Percentiles rank a stretch among this genome's conserved stretches.
phyloP scores from a whole-genome alignment of 352 stramenopile species.

The Phytopythium mirpurense region DNA sequence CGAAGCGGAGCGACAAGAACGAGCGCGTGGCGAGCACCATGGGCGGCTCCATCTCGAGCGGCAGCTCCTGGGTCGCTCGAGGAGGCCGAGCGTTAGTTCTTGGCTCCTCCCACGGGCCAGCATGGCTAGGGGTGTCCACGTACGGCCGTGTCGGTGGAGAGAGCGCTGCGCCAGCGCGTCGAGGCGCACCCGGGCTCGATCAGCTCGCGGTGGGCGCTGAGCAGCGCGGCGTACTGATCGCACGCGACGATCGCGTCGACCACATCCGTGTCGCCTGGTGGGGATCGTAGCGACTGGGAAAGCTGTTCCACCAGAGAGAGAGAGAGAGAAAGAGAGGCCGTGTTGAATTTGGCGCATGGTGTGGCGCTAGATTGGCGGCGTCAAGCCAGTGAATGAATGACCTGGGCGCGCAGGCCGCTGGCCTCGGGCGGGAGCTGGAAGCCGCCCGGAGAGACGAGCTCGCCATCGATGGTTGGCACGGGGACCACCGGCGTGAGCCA shows the following conservation, averaged over 20 bases:
- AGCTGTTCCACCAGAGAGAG: too few relatives aligned
- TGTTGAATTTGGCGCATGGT: too few relatives aligned
- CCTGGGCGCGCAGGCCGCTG: neutral
- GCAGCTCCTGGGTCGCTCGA: slow-evolving; percentile 11
- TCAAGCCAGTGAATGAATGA: too few relatives aligned
- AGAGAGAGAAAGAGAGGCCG: too few relatives aligned
- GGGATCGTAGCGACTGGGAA: neutral
- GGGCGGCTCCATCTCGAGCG: slow-evolving; percentile 25
- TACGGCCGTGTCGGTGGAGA: slow-evolving; percentile 11
- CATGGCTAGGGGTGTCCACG: too few relatives aligned
- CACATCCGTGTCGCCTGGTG: neutral
- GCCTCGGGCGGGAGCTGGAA: neutral
- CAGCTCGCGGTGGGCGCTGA: neutral
- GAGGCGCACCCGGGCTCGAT: neutral
- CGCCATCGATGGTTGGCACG: slow-evolving; percentile 16
- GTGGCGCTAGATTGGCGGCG: too few relatives aligned
- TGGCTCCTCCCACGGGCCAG: too few relatives aligned
- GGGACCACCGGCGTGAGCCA: slow-evolving; percentile 26
- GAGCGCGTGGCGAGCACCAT: slow-evolving; percentile 27
- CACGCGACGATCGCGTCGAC: slow-evolving; percentile 1
- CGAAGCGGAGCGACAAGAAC: slow-evolving; percentile 18
- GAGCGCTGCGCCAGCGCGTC: slow-evolving; percentile 12
- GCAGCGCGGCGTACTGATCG: slow-evolving; percentile 2
- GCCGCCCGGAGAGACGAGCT: slow-evolving; percentile 2
- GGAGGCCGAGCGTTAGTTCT: neutral